A percentile compares a stretch with the other conserved stretches of the same genome.
These are phyloP conservation scores for Pyricularia grisea DNA, from an alignment of 2,329 filamentous ascomycete genomes.

Conservation along the genomic window DNA sequence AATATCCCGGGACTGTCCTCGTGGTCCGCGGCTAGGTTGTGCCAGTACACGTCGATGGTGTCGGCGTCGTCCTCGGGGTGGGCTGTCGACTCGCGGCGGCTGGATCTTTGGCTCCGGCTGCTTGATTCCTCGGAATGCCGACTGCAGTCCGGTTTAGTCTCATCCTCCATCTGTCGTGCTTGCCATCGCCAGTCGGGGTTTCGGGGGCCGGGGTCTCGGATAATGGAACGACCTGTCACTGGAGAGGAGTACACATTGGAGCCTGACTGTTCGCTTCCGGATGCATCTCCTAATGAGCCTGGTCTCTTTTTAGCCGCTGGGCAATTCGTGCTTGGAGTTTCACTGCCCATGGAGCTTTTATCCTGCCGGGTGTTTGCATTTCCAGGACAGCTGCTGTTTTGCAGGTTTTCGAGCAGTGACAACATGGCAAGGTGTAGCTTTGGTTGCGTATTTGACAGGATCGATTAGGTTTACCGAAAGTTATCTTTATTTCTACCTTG, in stretches of 20 bases:
- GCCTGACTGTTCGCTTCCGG: not conserved
- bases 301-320: not conserved
- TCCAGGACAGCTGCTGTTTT: not conserved
- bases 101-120: not conserved
- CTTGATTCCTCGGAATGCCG: not conserved
- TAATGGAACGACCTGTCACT: not conserved
- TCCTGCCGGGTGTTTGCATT: not conserved
- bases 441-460: not conserved
- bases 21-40: not conserved
- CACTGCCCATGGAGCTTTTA: not conserved
- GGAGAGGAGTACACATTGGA: not conserved
- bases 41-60: constrained; percentile 1
- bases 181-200: not conserved
- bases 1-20: not conserved
- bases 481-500: not conserved
- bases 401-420: not conserved
- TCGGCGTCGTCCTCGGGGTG: not conserved
- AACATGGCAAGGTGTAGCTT: not conserved
- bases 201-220: not conserved
- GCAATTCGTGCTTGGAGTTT: not conserved
- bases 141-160: not conserved
- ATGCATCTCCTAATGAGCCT: not conserved
- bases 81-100: not conserved
- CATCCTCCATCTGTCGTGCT: not conserved
- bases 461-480: not conserved